phyloP scores from a whole-genome alignment of 768 basidiomycete genomes.

The Boletus pseudopeckii region DNA sequence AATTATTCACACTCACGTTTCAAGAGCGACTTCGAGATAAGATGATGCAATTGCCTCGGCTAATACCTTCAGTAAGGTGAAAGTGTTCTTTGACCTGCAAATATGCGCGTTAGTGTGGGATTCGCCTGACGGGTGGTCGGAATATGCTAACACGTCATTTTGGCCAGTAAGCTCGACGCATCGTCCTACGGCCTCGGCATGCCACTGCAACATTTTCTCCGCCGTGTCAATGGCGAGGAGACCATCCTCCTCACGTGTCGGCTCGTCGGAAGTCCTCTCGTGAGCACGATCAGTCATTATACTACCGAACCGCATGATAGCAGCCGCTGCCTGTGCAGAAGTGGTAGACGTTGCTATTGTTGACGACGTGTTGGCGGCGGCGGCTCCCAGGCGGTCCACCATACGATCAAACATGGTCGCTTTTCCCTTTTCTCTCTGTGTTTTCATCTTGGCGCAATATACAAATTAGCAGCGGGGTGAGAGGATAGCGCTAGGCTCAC shows the following conservation, averaged over 20 bases:
- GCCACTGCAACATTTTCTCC: constrained; percentile 94
- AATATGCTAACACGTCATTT: constrained; percentile 73
- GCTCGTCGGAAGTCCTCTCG: constrained; percentile 63
- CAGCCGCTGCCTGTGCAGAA: constrained; percentile 83
- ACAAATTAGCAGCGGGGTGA: constrained; percentile 4
- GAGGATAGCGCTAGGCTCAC: constrained; percentile 39
- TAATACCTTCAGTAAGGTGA: constrained; percentile 77
- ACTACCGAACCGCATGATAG: constrained; percentile 87
- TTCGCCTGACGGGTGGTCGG: background rate
- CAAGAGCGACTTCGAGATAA: constrained; percentile 89
- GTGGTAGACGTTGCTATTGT: constrained; percentile 59
- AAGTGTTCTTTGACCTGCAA: constrained; percentile 81
- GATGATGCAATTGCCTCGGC: constrained; percentile 79
- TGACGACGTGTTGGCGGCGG: constrained; percentile 58
- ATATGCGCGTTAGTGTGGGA: constrained; percentile 5
- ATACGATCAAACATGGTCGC: constrained; percentile 85
- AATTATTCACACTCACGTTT: constrained; percentile 64
- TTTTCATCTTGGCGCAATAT: constrained; percentile 43
- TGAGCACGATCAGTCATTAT: constrained; percentile 52
- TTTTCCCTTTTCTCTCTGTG: constrained; percentile 58
- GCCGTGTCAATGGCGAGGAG: constrained; percentile 68
- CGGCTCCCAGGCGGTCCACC: constrained; percentile 78
- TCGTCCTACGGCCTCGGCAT: constrained; percentile 93
- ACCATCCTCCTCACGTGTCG: constrained; percentile 78
- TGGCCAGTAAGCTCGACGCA: constrained; percentile 84